Evolutionary conservation across 2,329 filamentous ascomycete species (phyloP), one percentile per base, ranked within the genome.

Genomic region (Neonectria punicea): DNA sequence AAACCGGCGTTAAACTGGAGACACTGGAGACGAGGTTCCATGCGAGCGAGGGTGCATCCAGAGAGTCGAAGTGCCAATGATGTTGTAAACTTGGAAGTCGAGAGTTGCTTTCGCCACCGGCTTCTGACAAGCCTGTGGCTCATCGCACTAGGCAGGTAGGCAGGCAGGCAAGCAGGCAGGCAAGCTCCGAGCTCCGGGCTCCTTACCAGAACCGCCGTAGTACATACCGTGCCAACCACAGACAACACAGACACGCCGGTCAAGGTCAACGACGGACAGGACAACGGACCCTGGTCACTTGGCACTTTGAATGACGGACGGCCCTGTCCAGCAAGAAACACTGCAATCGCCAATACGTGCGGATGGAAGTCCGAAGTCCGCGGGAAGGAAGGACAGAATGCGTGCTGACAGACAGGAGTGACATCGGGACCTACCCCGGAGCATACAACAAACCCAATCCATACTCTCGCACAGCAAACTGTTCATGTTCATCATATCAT

Each of bases 201-300:
- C 22, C 44, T 28, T 14, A 4, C 44, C 7, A 13, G 11, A 16
- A 47, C 25, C 14, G 6, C 18, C 13, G 22, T 16, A 16, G 46
- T 30, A 30, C 28, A 25, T 14, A 49, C 22, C 28, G 13, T 49
- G 25, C 46, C 20, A 30, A n/a, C 22, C 7, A 49, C 25, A 7
- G 46, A 49, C 22, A 25, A 2, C 22, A 25, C 25, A 25, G 25
- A 25, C 25, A 25, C 25, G 25, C n/a, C 28, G 46, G 22, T 49
- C 46, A 30, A 30, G 22, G 14, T 5, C 11, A 14, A 16, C 25
- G 25, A 25, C 25, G 25, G 30, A 30, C 11, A 36, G 36, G 36
- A 50, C 53, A 44, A 28, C 53, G 22, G 34, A 41, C 46, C 59
- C 53, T 53, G 28, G 59, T 41, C 46, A 36, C 53, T 62, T 57